These are phyloP conservation scores for Vitellaria paradoxa DNA, from an alignment of 179 eudicot genomes.

Conservation along the genomic window DNA sequence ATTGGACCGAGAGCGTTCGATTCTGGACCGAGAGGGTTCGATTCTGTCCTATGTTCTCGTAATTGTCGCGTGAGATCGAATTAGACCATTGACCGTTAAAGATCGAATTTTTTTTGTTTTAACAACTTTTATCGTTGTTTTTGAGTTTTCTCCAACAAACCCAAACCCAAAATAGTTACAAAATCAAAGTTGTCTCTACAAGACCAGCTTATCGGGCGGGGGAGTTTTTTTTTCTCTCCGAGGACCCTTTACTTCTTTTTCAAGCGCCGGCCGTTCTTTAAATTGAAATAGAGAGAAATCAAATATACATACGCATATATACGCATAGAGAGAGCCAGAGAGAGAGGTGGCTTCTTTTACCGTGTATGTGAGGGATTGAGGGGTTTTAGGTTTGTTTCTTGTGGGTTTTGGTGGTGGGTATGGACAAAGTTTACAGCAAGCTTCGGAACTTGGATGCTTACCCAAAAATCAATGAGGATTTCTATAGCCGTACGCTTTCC, in stretches of 20 bases:
- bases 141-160: background rate
- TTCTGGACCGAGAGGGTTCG: no score
- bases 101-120: no score
- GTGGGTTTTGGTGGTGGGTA: constrained; percentile 19
- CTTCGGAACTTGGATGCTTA: constrained; percentile 75
- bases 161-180: background rate
- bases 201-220: background rate
- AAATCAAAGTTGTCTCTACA: background rate
- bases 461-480: constrained; percentile 84
- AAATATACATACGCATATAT: background rate
- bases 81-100: no score
- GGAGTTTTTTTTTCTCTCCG: background rate
- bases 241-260: no score
- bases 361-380: background rate
- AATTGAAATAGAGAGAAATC: background rate
- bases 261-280: background rate
- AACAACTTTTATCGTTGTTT: no score
- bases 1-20: no score
- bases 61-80: no score
- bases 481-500: constrained; percentile 58
- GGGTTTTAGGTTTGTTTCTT: background rate
- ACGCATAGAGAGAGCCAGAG: no score
- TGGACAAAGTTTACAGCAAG: constrained; percentile 46
- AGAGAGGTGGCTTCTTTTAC: background rate
- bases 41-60: no score